Evolutionary conservation across 2,329 filamentous ascomycete species (phyloP).

Genomic region (Mycosphaerella sp.): DNA sequence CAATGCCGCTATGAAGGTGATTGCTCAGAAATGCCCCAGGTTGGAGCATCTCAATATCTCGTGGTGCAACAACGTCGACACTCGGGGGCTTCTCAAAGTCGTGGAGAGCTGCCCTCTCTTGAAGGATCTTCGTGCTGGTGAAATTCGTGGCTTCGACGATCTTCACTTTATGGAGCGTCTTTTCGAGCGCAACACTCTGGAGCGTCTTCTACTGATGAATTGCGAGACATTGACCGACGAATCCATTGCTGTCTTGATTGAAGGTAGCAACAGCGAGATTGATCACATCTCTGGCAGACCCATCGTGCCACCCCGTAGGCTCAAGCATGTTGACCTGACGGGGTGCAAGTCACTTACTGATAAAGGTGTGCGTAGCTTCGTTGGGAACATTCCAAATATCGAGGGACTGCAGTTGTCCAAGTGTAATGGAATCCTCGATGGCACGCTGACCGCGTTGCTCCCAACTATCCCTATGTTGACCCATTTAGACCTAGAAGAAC

Average conservation of each 20-base stretch:
- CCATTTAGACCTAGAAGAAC: slow-evolving; percentile 83
- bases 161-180: slow-evolving; percentile 64
- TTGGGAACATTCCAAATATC: slow-evolving; percentile 67
- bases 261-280: slow-evolving; percentile 68
- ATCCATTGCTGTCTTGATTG: slow-evolving; percentile 64
- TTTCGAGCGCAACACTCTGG: slow-evolving; percentile 73
- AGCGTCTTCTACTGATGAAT: slow-evolving; percentile 73
- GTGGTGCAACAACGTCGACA: slow-evolving; percentile 84
- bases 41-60: slow-evolving; percentile 85
- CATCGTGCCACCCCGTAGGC: slow-evolving; percentile 66
- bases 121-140: slow-evolving; percentile 72
- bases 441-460: slow-evolving; percentile 63
- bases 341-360: slow-evolving; percentile 70
- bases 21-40: slow-evolving; percentile 71
- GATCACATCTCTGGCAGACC: slow-evolving; percentile 73
- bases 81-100: slow-evolving; percentile 65
- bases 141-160: slow-evolving; percentile 73
- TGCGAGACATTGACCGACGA: slow-evolving; percentile 73
- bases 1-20: slow-evolving; percentile 78
- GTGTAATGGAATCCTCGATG: slow-evolving; percentile 67
- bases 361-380: slow-evolving; percentile 62
- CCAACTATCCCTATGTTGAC: slow-evolving; percentile 70
- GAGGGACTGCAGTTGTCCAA: slow-evolving; percentile 79
- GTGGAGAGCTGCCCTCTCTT: slow-evolving; percentile 66
- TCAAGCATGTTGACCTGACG: slow-evolving; percentile 80